Base-by-base conservation (phyloP, 805 yeast genomes). In the Kluyveromyces wickerhamii region DNA sequence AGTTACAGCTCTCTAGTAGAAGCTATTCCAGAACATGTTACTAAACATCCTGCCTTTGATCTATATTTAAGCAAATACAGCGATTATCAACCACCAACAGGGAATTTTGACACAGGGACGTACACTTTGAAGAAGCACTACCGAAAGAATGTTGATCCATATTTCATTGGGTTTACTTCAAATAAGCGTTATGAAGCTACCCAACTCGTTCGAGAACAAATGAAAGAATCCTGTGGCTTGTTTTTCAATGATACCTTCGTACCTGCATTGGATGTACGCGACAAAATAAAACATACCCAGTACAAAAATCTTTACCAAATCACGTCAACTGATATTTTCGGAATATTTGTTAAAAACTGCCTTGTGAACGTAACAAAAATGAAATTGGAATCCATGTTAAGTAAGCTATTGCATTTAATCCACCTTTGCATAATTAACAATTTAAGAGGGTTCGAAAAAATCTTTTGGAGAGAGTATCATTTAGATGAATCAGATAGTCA, bases 141-240 rank as follows among this genome's bases (percentile, higher is more conserved):
- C 19, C 66, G 60, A 36, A 64, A 62, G 2, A 61, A 68, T 18
- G 71, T 88, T 27, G 92, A 89, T 53, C 95, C 96, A 0, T 88
- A 74, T 49, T 89, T 79, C 51, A 67, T 83, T 39, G 87, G 86
- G 46, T 81, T 80, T 47, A 65, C 81, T 0, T 62, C 89, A 0
- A 86, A 86, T 45, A 77, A 76, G 35, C 72, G 89, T 36, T 96
- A 86, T 36, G 96, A 86, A 40, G 89, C 94, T 5, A 79, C 82
- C 37, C 70, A 68, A 29, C 59, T 75, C 4, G 59, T 83, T 20
- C 77, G 78, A 45, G 72, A 70, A 21, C 52, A 70, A 18, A 54
- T 69, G 26, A 66, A 71, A 7, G 60, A 65, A 36, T 49, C 59
- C 17, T 57, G 56, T 1, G 56, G 64, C 0, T 51, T 63, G 3